phyloP scores from a whole-genome alignment of 2,329 filamentous ascomycete genomes.

The Paramyrothecium sp. region DNA sequence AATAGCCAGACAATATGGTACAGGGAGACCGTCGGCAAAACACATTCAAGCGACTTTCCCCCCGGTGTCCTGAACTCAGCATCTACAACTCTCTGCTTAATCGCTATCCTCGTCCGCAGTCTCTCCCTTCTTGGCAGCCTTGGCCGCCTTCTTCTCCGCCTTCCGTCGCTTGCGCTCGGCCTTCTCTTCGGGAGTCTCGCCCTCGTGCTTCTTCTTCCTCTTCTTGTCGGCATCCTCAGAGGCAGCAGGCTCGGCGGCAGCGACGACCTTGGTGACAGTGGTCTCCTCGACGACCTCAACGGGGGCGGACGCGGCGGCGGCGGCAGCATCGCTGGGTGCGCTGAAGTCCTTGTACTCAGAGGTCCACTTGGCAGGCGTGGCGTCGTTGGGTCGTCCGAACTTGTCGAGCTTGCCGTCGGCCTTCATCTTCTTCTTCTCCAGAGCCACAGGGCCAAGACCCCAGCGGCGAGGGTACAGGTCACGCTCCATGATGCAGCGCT shows the following conservation, averaged over 20 bases:
- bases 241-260: constrained; percentile 33
- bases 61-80: constrained; percentile 11
- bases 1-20: constrained; percentile 21
- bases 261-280: constrained; percentile 30
- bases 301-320: constrained; percentile 39
- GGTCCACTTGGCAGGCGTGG: constrained; percentile 92
- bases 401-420: constrained; percentile 97
- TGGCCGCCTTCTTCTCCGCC: constrained; percentile 59
- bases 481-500: constrained; percentile 99
- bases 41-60: constrained; percentile 17
- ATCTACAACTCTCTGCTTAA: constrained; percentile 23
- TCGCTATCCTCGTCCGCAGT: constrained; percentile 54
- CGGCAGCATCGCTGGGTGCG: constrained; percentile 43
- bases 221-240: constrained; percentile 59
- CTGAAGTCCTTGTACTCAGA: constrained; percentile 89
- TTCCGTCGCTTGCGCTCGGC: constrained; percentile 59
- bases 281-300: constrained; percentile 31
- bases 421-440: constrained; percentile 99
- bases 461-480: constrained; percentile 95
- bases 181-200: constrained; percentile 70
- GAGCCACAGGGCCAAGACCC: constrained; percentile 89
- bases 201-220: constrained; percentile 79
- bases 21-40: constrained; percentile 21
- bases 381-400: constrained; percentile 89
- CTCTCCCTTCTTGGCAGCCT: constrained; percentile 54